Conservation (phyloP, 1,284 basidiomycete genomes). For the Psilocybe mexicana region DNA sequence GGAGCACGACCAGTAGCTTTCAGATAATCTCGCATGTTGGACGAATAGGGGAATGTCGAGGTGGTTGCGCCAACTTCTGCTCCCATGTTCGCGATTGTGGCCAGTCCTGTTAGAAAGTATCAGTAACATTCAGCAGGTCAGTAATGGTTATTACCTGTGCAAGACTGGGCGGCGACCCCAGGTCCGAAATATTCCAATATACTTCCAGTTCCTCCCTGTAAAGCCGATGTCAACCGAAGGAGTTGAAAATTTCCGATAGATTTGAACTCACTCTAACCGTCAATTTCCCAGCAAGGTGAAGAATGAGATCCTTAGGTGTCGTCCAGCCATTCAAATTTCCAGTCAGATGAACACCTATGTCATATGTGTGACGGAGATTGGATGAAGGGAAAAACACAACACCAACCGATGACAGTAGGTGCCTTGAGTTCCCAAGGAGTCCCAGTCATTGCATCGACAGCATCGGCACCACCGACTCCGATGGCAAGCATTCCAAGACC, state of each 20-base stretch:
- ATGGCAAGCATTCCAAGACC: constrained; percentile 98
- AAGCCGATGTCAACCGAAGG: background rate
- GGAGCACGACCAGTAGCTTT: constrained; percentile 88
- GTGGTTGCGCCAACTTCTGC: constrained; percentile 99
- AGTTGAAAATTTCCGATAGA: constrained; percentile 26
- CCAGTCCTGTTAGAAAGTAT: constrained; percentile 57
- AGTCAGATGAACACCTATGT: constrained; percentile 78
- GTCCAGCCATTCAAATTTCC: constrained; percentile 92
- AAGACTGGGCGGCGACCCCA: constrained; percentile 90
- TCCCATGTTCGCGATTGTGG: constrained; percentile 98
- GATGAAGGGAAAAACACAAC: background rate
- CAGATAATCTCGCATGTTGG: constrained; percentile 89
- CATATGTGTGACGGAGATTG: background rate
- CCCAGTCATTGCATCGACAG: constrained; percentile 97
- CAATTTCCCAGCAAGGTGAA: constrained; percentile 92
- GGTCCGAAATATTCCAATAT: constrained; percentile 98
- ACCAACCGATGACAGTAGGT: constrained; percentile 81
- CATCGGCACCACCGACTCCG: constrained; percentile 98
- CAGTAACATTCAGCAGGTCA: background rate
- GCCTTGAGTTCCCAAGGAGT: constrained; percentile 99
- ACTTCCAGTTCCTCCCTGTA: constrained; percentile 87
- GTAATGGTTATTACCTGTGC: constrained; percentile 69
- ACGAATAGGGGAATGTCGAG: constrained; percentile 95
- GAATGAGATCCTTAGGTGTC: constrained; percentile 95
- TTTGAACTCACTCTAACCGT: constrained; percentile 78